phyloP scores from a whole-genome alignment of 345 rosid genomes.

The Carallia pectinifolia region DNA sequence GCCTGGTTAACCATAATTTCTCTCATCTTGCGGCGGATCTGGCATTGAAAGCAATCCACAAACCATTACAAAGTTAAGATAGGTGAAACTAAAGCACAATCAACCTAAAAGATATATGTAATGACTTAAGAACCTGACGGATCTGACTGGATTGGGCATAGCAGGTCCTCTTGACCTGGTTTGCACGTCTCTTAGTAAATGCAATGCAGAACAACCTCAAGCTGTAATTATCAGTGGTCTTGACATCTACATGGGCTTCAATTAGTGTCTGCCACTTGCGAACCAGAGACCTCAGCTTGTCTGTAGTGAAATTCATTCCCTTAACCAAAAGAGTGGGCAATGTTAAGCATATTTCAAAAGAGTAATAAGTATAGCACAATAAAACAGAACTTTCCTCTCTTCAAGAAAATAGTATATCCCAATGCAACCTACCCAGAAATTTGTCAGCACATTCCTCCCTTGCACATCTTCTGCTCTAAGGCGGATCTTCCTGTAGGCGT shows the following conservation, averaged over 20 bases:
- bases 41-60: neutral
- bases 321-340: conserved; percentile 18
- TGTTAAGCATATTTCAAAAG: neutral
- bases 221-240: conserved; percentile 85
- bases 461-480: conserved; percentile 97
- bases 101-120: neutral
- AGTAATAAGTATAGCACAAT: neutral
- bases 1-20: conserved; percentile 82
- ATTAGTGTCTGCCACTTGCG: conserved; percentile 92
- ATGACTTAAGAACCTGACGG: conserved; percentile 47
- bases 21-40: conserved; percentile 94
- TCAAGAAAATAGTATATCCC: neutral
- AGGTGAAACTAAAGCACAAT: neutral
- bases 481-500: conserved; percentile 82
- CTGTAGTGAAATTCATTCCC: conserved; percentile 97
- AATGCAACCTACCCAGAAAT: conserved; percentile 78
- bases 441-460: conserved; percentile 77
- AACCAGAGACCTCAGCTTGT: conserved; percentile 93
- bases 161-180: conserved; percentile 91
- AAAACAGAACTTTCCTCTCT: neutral
- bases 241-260: conserved; percentile 95
- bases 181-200: conserved; percentile 88
- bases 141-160: conserved; percentile 97
- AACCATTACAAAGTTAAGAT: neutral
- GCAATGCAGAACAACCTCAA: conserved; percentile 91